A percentile compares a stretch with the other conserved stretches of the same genome.
These are phyloP conservation scores for Xylaria sp. DNA, from an alignment of 2,329 filamentous ascomycete genomes.

Conservation along the genomic window DNA sequence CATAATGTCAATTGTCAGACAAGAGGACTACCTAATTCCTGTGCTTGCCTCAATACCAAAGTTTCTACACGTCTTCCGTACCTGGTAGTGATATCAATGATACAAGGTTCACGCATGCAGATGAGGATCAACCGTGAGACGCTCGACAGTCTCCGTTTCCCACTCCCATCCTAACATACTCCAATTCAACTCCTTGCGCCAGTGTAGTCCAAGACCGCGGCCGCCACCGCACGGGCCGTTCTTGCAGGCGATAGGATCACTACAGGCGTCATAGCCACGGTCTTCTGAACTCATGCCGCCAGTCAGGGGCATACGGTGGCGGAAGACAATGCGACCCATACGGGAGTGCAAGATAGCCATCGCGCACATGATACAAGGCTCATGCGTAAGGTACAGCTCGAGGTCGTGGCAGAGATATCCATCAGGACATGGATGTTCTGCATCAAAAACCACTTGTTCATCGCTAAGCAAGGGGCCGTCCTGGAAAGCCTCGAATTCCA, in stretches of 20 bases:
- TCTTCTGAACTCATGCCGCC: conserved; percentile 86
- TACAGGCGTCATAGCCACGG: conserved; percentile 60
- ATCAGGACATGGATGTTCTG: conserved; percentile 74
- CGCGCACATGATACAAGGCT: conserved; percentile 95
- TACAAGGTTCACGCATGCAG: conserved; percentile 58
- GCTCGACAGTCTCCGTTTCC: conserved; percentile 60
- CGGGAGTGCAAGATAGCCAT: conserved; percentile 97
- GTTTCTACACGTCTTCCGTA: conserved; percentile 37
- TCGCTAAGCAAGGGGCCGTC: conserved; percentile 75
- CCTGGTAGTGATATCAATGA: conserved; percentile 49
- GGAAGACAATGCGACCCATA: conserved; percentile 87
- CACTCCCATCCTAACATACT: conserved; percentile 85
- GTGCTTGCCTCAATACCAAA: conserved; percentile 54
- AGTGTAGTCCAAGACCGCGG: conserved; percentile 74
- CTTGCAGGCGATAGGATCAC: conserved; percentile 44
- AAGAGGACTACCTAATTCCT: conserved; percentile 65
- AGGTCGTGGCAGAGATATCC: conserved; percentile 95
- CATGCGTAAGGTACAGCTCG: conserved; percentile 93
- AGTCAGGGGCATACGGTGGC: conserved; percentile 79
- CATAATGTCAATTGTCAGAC: conserved; percentile 49
- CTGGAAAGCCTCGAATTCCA: conserved; percentile 72
- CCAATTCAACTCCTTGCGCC: conserved; percentile 85
- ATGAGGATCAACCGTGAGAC: conserved; percentile 58
- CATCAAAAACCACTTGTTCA: conserved; percentile 70
- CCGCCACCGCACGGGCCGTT: conserved; percentile 58